phyloP scores from a whole-genome alignment of 257 asterid genomes.

The Cordia subcordata region DNA sequence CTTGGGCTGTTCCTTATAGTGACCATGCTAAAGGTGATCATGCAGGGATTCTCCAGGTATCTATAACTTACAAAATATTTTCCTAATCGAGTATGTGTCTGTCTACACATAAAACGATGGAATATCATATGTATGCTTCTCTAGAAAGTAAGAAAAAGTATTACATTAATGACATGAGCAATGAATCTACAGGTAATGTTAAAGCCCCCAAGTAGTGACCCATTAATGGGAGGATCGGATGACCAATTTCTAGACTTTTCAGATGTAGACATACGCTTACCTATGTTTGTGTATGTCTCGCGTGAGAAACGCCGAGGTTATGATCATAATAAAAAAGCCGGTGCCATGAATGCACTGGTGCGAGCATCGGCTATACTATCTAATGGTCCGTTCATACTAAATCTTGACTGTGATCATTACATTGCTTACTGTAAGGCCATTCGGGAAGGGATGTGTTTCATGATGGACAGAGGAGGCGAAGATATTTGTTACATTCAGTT shows the following conservation, averaged over 20 bases:
- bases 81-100: too few species aligned
- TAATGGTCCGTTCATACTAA: conserved; percentile 41
- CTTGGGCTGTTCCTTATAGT: conserved; percentile 20
- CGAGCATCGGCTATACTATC: conserved; percentile 37
- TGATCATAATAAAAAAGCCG: conserved; percentile 42
- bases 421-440: conserved; percentile 23
- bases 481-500: conserved; percentile 38
- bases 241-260: conserved; percentile 25
- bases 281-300: conserved; percentile 38
- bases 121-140: too few species aligned
- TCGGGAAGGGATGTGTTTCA: conserved; percentile 48
- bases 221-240: conserved; percentile 24
- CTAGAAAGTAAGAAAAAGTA: too few species aligned
- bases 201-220: conserved; percentile 37
- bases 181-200: conserved; percentile 35
- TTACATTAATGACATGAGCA: too few species aligned
- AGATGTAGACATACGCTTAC: conserved; percentile 35
- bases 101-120: too few species aligned
- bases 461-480: conserved; percentile 49
- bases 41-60: conserved; percentile 36
- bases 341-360: conserved; percentile 41
- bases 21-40: conserved; percentile 42
- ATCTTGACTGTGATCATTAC: conserved; percentile 40
- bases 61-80: not conserved
- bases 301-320: conserved; percentile 42